Evolutionary conservation across 768 basidiomycete species (phyloP).

Genomic region (Boletus coccyginus): DNA sequence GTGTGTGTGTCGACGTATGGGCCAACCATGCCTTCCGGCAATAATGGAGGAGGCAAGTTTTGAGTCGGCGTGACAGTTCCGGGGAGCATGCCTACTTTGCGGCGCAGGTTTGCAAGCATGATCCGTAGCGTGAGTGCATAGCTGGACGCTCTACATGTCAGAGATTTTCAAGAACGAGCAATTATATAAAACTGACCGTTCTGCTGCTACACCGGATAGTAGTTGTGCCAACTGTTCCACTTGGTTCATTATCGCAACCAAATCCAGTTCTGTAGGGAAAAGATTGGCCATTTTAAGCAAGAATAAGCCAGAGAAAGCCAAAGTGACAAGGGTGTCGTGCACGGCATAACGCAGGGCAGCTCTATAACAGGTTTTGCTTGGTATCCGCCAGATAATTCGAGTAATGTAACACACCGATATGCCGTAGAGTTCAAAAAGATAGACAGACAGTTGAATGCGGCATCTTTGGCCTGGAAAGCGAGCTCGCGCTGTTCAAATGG

Average conservation of each 20-base stretch:
- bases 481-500: slow-evolving; percentile 92
- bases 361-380: slow-evolving; percentile 36
- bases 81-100: slow-evolving; percentile 72
- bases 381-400: not conserved
- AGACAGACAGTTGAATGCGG: slow-evolving; percentile 80
- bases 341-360: slow-evolving; percentile 91
- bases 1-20: slow-evolving; percentile 54
- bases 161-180: not conserved
- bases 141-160: slow-evolving; percentile 35
- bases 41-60: slow-evolving; percentile 49
- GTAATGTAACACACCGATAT: slow-evolving; percentile 57
- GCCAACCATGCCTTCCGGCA: slow-evolving; percentile 56
- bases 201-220: slow-evolving; percentile 89
- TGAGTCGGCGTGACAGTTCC: slow-evolving; percentile 48
- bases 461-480: slow-evolving; percentile 93
- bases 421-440: slow-evolving; percentile 80
- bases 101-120: slow-evolving; percentile 89
- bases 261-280: slow-evolving; percentile 82
- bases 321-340: slow-evolving; percentile 88
- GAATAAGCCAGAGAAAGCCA: slow-evolving; percentile 89
- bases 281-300: slow-evolving; percentile 92
- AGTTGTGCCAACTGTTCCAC: slow-evolving; percentile 90
- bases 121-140: slow-evolving; percentile 90
- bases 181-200: slow-evolving; percentile 50
- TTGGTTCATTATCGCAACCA: slow-evolving; percentile 71